These are phyloP conservation scores for Vanderwaltozyma tropicalis DNA, from an alignment of 805 yeast species.

Conservation along the genomic window DNA sequence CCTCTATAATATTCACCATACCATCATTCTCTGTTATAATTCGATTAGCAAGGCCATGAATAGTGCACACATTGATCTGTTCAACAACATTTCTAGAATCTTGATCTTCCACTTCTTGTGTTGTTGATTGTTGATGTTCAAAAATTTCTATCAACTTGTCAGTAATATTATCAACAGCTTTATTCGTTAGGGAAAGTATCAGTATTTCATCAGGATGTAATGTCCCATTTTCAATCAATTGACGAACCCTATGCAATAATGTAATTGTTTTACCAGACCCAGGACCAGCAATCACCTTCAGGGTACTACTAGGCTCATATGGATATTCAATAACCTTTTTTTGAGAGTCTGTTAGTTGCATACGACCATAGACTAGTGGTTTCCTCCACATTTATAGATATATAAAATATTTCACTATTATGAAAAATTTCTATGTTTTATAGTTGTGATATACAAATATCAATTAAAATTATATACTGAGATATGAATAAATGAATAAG, in stretches of 20 bases:
- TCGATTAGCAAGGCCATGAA: conserved; percentile 51
- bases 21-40: conserved; percentile 35
- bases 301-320: conserved; percentile 29
- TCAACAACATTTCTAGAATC: conserved; percentile 6
- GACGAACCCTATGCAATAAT: conserved; percentile 41
- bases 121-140: no score
- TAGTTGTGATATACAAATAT: no score
- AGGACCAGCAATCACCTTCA: conserved; percentile 57
- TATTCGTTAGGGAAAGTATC: conserved; percentile 57
- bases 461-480: no score
- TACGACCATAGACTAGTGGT: no score
- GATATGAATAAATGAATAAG: no score
- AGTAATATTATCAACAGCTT: conserved; percentile 45
- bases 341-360: conserved; percentile 37
- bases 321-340: conserved; percentile 35
- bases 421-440: no score
- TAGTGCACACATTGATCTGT: conserved; percentile 41
- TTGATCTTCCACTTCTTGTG: no score
- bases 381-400: neutral
- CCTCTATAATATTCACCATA: conserved; percentile 39
- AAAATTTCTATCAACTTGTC: conserved; percentile 25
- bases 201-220: conserved; percentile 45
- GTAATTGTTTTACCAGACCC: conserved; percentile 68
- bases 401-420: no score
- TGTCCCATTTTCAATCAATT: conserved; percentile 30